These are phyloP conservation scores for Aphanomyces cochlioides DNA, from an alignment of 352 stramenopile genomes.

Conservation along the genomic window DNA sequence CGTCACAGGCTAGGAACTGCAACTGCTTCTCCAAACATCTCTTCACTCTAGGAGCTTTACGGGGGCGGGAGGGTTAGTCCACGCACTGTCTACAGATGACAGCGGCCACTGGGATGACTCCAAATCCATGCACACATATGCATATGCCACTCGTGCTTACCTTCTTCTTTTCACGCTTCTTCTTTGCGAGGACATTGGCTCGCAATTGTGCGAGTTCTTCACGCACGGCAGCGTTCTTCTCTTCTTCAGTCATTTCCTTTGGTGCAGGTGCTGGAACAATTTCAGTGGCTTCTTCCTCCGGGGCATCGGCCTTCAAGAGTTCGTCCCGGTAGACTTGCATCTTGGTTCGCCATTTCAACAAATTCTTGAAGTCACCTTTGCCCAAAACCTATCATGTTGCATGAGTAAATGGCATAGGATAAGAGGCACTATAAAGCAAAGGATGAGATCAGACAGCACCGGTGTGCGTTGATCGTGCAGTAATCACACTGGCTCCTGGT, in stretches of 20 bases:
- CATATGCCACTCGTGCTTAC: slow-evolving; percentile 38
- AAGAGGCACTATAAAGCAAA: background rate
- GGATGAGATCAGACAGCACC: slow-evolving; percentile 19
- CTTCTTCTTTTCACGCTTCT: slow-evolving; percentile 90
- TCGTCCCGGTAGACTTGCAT: slow-evolving; percentile 88
- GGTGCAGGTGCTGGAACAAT: slow-evolving; percentile 30
- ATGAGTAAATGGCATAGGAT: background rate
- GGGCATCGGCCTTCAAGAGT: slow-evolving; percentile 58
- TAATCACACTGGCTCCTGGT: slow-evolving; percentile 13
- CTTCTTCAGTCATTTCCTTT: slow-evolving; percentile 65
- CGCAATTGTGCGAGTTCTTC: slow-evolving; percentile 79
- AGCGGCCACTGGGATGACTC: slow-evolving; percentile 88
- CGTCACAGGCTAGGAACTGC: slow-evolving; percentile 29
- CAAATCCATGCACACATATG: slow-evolving; percentile 33
- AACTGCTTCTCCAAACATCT: slow-evolving; percentile 31
- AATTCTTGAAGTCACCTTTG: slow-evolving; percentile 96
- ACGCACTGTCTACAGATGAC: slow-evolving; percentile 79
- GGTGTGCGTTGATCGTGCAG: slow-evolving; percentile 18
- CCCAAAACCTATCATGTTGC: slow-evolving; percentile 85
- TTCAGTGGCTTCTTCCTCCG: slow-evolving; percentile 38
- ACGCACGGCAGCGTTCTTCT: slow-evolving; percentile 79
- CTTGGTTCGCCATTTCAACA: slow-evolving; percentile 96
- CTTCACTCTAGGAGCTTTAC: slow-evolving; percentile 82
- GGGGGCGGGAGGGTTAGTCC: slow-evolving; percentile 89
- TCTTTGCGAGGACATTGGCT: slow-evolving; percentile 72